These are phyloP conservation scores for Aspergillus bertholletiae DNA, from an alignment of 495 filamentous ascomycete species.

Conservation along the genomic window DNA sequence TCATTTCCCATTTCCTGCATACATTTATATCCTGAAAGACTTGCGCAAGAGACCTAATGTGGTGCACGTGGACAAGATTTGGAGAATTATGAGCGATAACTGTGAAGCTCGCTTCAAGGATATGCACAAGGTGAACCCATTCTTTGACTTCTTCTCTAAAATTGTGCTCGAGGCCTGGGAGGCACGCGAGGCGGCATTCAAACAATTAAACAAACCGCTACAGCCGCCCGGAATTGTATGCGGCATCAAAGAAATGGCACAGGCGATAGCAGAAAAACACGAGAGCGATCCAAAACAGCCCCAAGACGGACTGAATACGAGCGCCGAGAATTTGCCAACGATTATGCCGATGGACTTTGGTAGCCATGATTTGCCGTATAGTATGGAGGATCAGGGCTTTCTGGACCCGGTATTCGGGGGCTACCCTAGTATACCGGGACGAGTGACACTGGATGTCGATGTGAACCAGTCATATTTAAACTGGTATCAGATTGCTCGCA, in stretches of 20 bases:
- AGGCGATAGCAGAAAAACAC: slow-evolving; percentile 11
- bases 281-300: neutral
- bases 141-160: slow-evolving; percentile 40
- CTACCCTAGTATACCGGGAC: neutral
- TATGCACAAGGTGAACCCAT: slow-evolving; percentile 18
- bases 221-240: slow-evolving; percentile 38
- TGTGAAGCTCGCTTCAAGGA: slow-evolving; percentile 36
- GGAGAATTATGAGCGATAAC: slow-evolving; percentile 50
- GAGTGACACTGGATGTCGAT: too few species aligned
- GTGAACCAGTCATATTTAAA: too few species aligned
- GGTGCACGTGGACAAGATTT: slow-evolving; percentile 31
- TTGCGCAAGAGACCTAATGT: slow-evolving; percentile 34
- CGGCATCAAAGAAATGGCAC: slow-evolving; percentile 24
- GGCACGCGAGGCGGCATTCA: slow-evolving; percentile 19
- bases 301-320: neutral
- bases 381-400: neutral
- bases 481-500: too few species aligned
- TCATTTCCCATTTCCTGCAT: slow-evolving; percentile 53
- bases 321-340: neutral
- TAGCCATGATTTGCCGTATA: neutral
- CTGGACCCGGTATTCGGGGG: too few species aligned
- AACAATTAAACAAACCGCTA: slow-evolving; percentile 16
- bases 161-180: slow-evolving; percentile 49
- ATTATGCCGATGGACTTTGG: neutral
- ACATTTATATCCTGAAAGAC: slow-evolving; percentile 46